Evolutionary conservation across 148 eudicot genomes (phyloP), one percentile per base, ranked within the genome.

Genomic region (Fagopyrum homotropicum): DNA sequence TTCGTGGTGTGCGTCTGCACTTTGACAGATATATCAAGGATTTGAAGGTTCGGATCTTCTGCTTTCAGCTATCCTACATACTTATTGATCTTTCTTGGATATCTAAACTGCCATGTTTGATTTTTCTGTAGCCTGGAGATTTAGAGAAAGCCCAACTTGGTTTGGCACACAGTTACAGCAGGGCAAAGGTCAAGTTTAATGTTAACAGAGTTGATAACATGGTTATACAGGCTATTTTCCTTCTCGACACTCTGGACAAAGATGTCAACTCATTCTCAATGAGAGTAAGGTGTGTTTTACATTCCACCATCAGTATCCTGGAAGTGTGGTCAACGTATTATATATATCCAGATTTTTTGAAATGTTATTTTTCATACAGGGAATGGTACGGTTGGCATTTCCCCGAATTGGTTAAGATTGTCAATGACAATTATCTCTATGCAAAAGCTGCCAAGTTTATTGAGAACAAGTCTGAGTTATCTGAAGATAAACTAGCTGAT

Each of bases 301-400:
- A 5, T 66, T 29, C 70, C 12, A 66, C 70, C 26, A 55, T 29
- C n/a, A 66, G 30, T 54, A 40, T 54, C 35, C 44, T 74, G 10
- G n/a, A 40, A 7, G 2, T 56, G 6, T 7, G 69, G 7, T 35
- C 11, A 11, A 35, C 26, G 26, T 22, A 63, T 51, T 40, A 49
- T 60, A 54, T 61, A 49, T 45, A 15, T 35, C 40, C 40, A 47
- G 2, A 12, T 49, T 35, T 40, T 14, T 26, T 72, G 9, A 29
- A 55, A 35, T 45, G n/a, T 46, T 49, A 1, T 6, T 19, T 46
- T 47, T 72, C 7, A 72, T 89, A 79, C 89, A 92, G 98, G 69
- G 97, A 95, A 73, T 95, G 98, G 98, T 95, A 95, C 74, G 82
- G 86, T 7, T 95, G 98, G 98, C 98, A 95, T 84, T 95, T 95